Percentiles rank a stretch among this genome's conserved stretches.
Conservation (phyloP, 2,329 filamentous ascomycete species). For the Alternaria sp. region DNA sequence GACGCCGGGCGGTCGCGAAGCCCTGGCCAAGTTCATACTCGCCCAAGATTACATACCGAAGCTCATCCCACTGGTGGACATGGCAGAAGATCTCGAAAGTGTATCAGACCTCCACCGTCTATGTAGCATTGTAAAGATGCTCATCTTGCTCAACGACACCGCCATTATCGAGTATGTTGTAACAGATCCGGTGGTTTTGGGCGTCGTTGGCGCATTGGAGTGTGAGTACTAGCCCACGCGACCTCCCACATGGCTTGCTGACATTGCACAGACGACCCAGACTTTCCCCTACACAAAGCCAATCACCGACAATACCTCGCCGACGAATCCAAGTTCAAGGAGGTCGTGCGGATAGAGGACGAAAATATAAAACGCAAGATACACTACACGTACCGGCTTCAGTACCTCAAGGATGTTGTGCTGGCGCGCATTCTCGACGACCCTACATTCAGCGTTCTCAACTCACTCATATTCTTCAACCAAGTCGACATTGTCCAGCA, state of each 20-base stretch:
- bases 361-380: conserved; percentile 85
- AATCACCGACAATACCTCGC: conserved; percentile 94
- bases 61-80: conserved; percentile 82
- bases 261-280: conserved; percentile 75
- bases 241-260: conserved; percentile 33
- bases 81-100: conserved; percentile 91
- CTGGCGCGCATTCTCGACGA: conserved; percentile 95
- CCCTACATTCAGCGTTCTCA: conserved; percentile 95
- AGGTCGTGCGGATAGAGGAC: conserved; percentile 93
- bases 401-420: conserved; percentile 98
- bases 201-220: conserved; percentile 93
- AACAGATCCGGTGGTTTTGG: conserved; percentile 85
- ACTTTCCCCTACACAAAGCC: conserved; percentile 96
- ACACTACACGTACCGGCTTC: conserved; percentile 92
- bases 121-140: conserved; percentile 97
- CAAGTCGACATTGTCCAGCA: conserved; percentile 98
- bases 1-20: conserved; percentile 79
- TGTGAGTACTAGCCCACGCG: conserved; percentile 59
- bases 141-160: conserved; percentile 94
- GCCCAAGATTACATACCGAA: conserved; percentile 86
- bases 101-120: conserved; percentile 85
- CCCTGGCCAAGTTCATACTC: conserved; percentile 85
- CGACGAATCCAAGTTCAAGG: conserved; percentile 89
- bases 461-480: conserved; percentile 98
- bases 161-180: conserved; percentile 94